These are phyloP conservation scores for Plasmodium billcollinsi DNA, from an alignment of 169 alveolate species.

Conservation along the genomic window DNA sequence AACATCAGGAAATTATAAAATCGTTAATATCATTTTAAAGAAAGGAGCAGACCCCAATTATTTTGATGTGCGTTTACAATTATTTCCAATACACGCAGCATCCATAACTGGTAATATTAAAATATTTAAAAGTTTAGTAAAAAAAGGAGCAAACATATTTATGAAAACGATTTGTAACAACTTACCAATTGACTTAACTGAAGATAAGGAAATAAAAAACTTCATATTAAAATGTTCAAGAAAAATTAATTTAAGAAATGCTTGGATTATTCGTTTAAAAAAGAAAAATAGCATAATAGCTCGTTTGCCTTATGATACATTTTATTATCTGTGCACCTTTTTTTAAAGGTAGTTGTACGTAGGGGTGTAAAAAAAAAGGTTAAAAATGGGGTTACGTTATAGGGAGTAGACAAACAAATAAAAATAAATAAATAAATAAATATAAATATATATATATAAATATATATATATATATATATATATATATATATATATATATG, in stretches of 20 bases:
- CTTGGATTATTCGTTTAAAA: conserved; percentile 34
- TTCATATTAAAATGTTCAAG: conserved; percentile 23
- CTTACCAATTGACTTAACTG: conserved; percentile 34
- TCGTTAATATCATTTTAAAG: conserved; percentile 37
- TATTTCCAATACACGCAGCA: conserved; percentile 76
- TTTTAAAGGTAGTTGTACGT: not conserved
- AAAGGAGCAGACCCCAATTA: conserved; percentile 72
- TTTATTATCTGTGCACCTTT: conserved; percentile 43
- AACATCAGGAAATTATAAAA: conserved; percentile 41
- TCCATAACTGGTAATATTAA: conserved; percentile 48
- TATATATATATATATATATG: too few species aligned
- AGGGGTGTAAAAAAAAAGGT: not conserved
- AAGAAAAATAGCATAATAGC: conserved; percentile 18
- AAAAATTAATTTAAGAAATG: conserved; percentile 62
- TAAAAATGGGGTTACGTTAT: too few species aligned
- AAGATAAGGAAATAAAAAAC: conserved; percentile 21
- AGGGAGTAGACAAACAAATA: too few species aligned
- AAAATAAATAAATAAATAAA: too few species aligned
- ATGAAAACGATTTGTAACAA: conserved; percentile 36
- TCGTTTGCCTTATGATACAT: conserved; percentile 45
- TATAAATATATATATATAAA: too few species aligned
- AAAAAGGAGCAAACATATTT: conserved; percentile 56
- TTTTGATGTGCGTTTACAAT: conserved; percentile 57
- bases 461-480: too few species aligned
- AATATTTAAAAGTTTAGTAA: conserved; percentile 30